Base-by-base conservation (phyloP, 2,329 filamentous ascomycete genomes). In the Penicillium oxalicum region DNA sequence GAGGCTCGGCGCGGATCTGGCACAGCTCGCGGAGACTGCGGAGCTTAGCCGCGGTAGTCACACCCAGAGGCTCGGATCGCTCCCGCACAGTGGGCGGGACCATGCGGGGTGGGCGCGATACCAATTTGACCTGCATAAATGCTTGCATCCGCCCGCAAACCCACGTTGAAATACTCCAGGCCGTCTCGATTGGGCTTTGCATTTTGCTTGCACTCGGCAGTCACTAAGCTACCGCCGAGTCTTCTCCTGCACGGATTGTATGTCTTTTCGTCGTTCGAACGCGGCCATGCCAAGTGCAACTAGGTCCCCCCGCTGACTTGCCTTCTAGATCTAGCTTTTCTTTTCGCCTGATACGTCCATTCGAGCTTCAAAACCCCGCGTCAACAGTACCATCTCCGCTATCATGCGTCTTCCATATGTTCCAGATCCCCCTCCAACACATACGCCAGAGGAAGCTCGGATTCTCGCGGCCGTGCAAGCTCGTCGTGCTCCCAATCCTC, bases 321-420 rank as follows among this genome's bases (percentile, higher is more conserved):
- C 24, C 24, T n/a, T 44, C 25, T 26, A 34, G 40, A 47, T 47
- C 41, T 18, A 8, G 18, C 29, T 12, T 12, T 34, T 28, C 18
- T 35, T 9, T 28, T 26, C 50, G 27, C 32, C 37, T 25, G 27
- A 32, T 25, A 34, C 35, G 11, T 32, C 11, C 8, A 11, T 32
- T 44, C 33, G 18, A 33, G 33, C 4, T 4, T 8, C 11, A 11
- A 40, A 40, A 26, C 13, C 9, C 28, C 33, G 36, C 32, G 18
- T 18, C 18, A 1, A 35, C 26, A 13, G 35, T n/a, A 39, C 3
- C 34, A 26, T 54, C 69, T 33, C 18, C 35, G 8, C 13, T 27
- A 33, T 18, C 29, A 81, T 81, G 78, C 77, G 77, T 60, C 72
- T 81, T 44, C 70, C 73, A 35, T 81, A 81, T 64, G 70, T 78